Percentiles rank a stretch among this genome's conserved stretches.
Conservation (phyloP, 73 alveolate genomes). For the Paramecium sonneborni region DNA sequence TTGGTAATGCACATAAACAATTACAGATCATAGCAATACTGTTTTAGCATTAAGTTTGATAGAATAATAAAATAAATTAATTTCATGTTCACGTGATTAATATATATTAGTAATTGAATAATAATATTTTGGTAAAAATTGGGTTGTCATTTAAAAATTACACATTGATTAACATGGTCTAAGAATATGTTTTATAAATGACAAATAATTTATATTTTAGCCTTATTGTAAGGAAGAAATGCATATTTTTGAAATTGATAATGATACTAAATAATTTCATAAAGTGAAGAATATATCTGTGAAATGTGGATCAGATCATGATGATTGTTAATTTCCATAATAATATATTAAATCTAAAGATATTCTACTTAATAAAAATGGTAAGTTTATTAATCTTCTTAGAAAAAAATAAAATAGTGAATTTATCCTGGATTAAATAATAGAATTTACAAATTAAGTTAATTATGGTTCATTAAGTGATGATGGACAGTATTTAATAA, state of each 20-base stretch:
- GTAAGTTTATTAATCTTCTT: too few relatives aligned
- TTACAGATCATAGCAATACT: background rate
- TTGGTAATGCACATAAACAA: background rate
- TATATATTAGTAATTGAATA: background rate
- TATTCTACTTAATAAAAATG: too few relatives aligned
- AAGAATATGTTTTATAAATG: background rate
- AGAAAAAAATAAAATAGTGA: too few relatives aligned
- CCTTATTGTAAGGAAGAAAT: background rate
- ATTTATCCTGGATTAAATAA: too few relatives aligned
- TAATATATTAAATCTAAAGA: too few relatives aligned
- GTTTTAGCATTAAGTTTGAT: background rate
- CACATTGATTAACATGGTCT: background rate
- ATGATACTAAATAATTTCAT: too few relatives aligned
- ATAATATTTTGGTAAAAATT: background rate
- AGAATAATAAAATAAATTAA: background rate
- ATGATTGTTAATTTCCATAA: too few relatives aligned
- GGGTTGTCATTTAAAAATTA: background rate
- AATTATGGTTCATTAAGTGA: too few relatives aligned
- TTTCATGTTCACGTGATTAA: background rate
- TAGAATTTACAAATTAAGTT: too few relatives aligned
- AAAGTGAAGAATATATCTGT: too few relatives aligned
- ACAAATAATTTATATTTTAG: background rate
- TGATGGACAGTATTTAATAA: too few relatives aligned
- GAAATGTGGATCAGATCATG: too few relatives aligned
- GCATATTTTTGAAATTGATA: background rate